Evolutionary conservation across 768 basidiomycete genomes (phyloP), one percentile per base, ranked within the genome.

Genomic region (Rhodotorula diobovata): DNA sequence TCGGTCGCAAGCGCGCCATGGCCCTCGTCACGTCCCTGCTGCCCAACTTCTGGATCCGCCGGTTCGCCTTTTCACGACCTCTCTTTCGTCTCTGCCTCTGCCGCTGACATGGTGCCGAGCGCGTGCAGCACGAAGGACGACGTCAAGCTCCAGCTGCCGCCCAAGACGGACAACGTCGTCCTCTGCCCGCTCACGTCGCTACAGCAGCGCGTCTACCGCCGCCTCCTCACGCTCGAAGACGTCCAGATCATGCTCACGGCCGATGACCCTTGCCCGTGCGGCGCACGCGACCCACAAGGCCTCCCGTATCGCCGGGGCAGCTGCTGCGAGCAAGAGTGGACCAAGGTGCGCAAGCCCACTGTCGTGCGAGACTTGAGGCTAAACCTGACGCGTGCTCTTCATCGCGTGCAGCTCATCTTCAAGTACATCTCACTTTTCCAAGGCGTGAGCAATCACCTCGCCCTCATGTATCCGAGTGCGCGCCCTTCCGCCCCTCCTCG

Each of bases 401-500:
- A 3, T 12, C n/a, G 10, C 51, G 34, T n/a, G 39, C 34, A 70
- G 55, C 73, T 81, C 32, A 78, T 93, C 12, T 87, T 95, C 80
- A 87, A 86, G 68, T 90, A 86, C 76, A 89, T 90, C 82, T 86
- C 87, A 2, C 84, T 91, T n/a, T 81, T 93, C 61, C 89, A 91
- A 80, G 91, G 91, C 79, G 82, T 93, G 11, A 90, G 90, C 16
- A 93, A 98, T 78, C 93, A 96, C 79, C 84, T 95, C 57, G 90
- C 85, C 0, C 81, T 98, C 32, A 89, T 98, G 51, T 84, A 95
- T 53, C 93, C 91, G 62, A 85, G 93, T 90, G 72, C 60, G 80
- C 74, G 0, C 57, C 7, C 61, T 30, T 30, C n/a, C 35, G 37
- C 41, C 41, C 32, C 48, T 11, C 20, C 55, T 48, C 11, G 46